A percentile compares a stretch with the other conserved stretches of the same genome.
These are phyloP conservation scores for Exophiala calicioides DNA, from an alignment of 2,329 filamentous ascomycete species.

Conservation along the genomic window DNA sequence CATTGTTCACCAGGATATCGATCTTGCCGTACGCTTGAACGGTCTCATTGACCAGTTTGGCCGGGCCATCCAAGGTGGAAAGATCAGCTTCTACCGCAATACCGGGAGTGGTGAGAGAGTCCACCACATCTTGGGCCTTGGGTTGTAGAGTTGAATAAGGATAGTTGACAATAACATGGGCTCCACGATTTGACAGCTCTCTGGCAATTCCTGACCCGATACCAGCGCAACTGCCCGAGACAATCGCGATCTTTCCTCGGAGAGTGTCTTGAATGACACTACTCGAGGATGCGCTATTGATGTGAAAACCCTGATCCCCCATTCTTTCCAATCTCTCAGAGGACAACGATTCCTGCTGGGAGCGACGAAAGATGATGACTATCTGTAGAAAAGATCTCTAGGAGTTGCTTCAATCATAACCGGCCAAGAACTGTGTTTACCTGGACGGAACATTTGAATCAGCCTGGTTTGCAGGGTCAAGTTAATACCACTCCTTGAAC, in stretches of 20 bases:
- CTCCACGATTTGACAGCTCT: not conserved
- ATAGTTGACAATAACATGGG: not conserved
- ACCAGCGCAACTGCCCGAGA: not conserved
- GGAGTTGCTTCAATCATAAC: no score
- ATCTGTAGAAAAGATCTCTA: no score
- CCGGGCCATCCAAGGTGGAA: slow-evolving; percentile 6
- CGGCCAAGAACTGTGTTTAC: no score
- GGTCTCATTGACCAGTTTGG: slow-evolving; percentile 2
- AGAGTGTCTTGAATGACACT: not conserved
- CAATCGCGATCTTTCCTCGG: not conserved
- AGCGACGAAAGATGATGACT: no score
- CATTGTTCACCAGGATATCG: slow-evolving; percentile 16
- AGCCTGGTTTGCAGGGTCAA: no score
- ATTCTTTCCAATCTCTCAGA: no score
- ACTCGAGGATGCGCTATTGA: not conserved
- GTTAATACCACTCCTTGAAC: no score
- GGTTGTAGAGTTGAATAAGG: not conserved
- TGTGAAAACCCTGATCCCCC: no score
- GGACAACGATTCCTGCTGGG: no score
- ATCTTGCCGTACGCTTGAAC: not conserved
- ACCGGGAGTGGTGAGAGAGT: not conserved
- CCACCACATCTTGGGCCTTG: not conserved
- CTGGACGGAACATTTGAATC: no score
- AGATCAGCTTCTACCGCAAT: slow-evolving; percentile 23
- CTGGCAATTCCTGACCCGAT: not conserved